phyloP scores from a whole-genome alignment of 1,139 yeast species.

The Yueomyces sp. region DNA sequence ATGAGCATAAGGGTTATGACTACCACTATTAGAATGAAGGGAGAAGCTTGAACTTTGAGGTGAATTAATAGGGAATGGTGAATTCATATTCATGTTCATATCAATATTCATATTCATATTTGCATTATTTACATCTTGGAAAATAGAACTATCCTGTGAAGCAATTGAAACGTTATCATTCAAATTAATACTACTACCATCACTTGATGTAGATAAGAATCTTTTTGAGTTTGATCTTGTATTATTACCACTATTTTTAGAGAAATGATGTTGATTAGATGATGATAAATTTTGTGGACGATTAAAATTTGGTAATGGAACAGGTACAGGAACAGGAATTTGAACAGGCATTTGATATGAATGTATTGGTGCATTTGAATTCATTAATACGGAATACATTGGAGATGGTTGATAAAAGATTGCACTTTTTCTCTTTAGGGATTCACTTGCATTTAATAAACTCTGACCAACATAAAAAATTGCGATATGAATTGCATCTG shows the following conservation, averaged over 20 bases:
- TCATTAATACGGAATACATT: slow-evolving; percentile 17
- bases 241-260: slow-evolving; percentile 1
- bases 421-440: slow-evolving; percentile 35
- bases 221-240: background rate
- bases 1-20: slow-evolving; percentile 2
- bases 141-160: background rate
- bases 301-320: background rate
- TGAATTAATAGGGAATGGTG: background rate
- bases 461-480: slow-evolving; percentile 62
- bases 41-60: background rate
- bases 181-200: background rate
- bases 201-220: background rate
- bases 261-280: slow-evolving; percentile 1
- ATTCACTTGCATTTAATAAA: slow-evolving; percentile 50
- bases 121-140: background rate
- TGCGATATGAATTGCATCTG: slow-evolving; percentile 82
- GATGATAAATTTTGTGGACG: background rate
- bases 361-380: slow-evolving; percentile 5
- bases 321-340: background rate
- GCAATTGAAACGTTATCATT: background rate
- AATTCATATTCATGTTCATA: slow-evolving; percentile 16
- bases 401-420: slow-evolving; percentile 49
- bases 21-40: slow-evolving; percentile 4
- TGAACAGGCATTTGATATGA: background rate
- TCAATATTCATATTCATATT: background rate